Evolutionary conservation across 2,329 filamentous ascomycete genomes (phyloP).

Genomic region (Elsinoe necatrix): DNA sequence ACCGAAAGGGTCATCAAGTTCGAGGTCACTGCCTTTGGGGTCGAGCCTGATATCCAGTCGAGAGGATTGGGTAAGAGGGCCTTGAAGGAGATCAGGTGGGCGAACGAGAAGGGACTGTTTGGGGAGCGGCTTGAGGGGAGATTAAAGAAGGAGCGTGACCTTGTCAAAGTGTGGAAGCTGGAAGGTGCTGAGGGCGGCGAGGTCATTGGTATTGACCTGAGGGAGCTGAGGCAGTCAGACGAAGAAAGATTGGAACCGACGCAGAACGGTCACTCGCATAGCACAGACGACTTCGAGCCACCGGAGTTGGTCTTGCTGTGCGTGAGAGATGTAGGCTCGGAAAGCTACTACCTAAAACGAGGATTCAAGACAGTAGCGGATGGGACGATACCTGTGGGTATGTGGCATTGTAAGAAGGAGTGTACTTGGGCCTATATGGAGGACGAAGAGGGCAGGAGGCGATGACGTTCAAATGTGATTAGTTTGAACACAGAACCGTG

Average conservation of each 20-base stretch:
- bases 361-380: not conserved
- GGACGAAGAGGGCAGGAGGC: not conserved
- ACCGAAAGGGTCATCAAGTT: not conserved
- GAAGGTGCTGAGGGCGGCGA: not conserved
- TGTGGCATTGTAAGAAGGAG: not conserved
- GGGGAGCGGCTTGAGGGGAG: not conserved
- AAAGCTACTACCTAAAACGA: not conserved
- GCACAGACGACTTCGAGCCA: not conserved
- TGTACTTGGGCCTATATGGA: slow-evolving; percentile 9
- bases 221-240: not conserved
- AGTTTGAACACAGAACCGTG: too few species aligned
- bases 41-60: not conserved
- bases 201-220: not conserved
- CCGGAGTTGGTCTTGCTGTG: slow-evolving; percentile 2
- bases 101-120: not conserved
- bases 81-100: not conserved
- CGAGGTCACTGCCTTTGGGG: slow-evolving; percentile 1
- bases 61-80: not conserved
- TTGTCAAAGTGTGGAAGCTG: not conserved
- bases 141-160: not conserved
- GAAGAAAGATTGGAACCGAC: too few species aligned
- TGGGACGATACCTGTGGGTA: not conserved
- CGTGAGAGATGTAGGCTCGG: not conserved
- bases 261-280: not conserved
- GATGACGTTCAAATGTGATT: too few species aligned